Evolutionary conservation across 1,284 basidiomycete species (phyloP), one percentile per base, ranked within the genome.

Genomic region (Apiotrichum siamense): DNA sequence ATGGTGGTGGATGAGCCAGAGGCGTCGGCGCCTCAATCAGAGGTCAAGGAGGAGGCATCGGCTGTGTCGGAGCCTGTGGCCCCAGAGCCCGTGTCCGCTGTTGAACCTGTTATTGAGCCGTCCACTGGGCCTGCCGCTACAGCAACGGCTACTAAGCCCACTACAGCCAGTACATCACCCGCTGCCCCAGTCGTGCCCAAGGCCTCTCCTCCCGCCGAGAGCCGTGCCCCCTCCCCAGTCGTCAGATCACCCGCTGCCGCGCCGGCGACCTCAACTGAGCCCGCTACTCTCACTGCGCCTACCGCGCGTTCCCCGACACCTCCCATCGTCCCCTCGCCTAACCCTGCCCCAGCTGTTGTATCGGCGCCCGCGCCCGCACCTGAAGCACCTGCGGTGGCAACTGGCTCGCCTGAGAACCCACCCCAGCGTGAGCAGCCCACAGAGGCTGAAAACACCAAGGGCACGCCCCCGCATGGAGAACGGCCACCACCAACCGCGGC

Each of bases 71-170:
- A 18, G 17, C 25, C 29, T 31, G 32, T 31, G 3, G 47, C 41
- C 32, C 40, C 51, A 13, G 23, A 27, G 2, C 25, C 42, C 5
- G 47, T 32, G 12, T 7, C 35, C 20, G 48, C 32, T 20, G 32
- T 35, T 37, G 47, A 42, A 20, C n/a, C 41, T 7, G 41, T 12
- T 32, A 35, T 35, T 17, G 49, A 44, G 37, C 41, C 46, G 11
- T 32, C 21, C 15, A 29, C 15, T 17, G 41, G 17, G 38, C 38
- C 38, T 18, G 25, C 33, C 11, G 7, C 18, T 17, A 21, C 21
- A 12, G 17, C 46, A 20, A 12, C 37, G 18, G 15, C 45, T 21
- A 47, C 20, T n/a, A 35, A 31, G 23, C n/a, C 31, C 13, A 31
- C 21, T 10, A 20, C 44, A 26, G 48, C 44, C 10, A 23, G 9